Conservation (phyloP, 306 rosid genomes). For the Inga oerstediana region DNA sequence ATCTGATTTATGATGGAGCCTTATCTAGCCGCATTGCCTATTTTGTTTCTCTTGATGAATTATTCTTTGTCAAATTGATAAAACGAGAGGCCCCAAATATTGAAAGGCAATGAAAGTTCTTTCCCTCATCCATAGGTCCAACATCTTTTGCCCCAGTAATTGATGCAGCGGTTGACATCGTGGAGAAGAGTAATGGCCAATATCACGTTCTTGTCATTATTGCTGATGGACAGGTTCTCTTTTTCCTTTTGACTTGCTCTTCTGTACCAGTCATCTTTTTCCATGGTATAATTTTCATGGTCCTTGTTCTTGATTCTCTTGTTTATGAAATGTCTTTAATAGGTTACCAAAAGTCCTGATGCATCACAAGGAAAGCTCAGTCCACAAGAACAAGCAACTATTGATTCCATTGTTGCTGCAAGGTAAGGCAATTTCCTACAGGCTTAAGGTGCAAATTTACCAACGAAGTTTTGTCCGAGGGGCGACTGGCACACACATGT, state of each 20-base stretch:
- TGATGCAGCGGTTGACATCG: constrained; percentile 83
- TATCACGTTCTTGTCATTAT: constrained; percentile 96
- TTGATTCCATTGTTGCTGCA: constrained; percentile 74
- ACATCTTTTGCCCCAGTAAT: constrained; percentile 93
- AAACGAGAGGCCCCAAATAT: neutral
- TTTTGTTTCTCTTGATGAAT: neutral
- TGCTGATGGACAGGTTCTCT: constrained; percentile 96
- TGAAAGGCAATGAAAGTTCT: constrained; percentile 11
- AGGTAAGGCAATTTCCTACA: constrained; percentile 59
- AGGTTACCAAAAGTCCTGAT: constrained; percentile 84
- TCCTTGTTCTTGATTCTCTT: constrained; percentile 21
- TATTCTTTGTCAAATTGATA: neutral
- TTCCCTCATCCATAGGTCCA: constrained; percentile 65
- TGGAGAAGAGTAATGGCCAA: constrained; percentile 76
- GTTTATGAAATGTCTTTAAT: constrained; percentile 10
- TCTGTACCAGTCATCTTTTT: neutral
- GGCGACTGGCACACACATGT: too few species aligned
- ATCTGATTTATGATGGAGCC: neutral
- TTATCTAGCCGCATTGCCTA: constrained; percentile 7
- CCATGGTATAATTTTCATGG: constrained; percentile 12
- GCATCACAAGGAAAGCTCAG: constrained; percentile 64
- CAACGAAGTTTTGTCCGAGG: too few species aligned
- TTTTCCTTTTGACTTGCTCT: neutral
- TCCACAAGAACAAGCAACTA: constrained; percentile 82
- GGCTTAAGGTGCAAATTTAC: too few species aligned